Evolutionary conservation across 1,284 basidiomycete species (phyloP).

Genomic region (Athelia sp.): DNA sequence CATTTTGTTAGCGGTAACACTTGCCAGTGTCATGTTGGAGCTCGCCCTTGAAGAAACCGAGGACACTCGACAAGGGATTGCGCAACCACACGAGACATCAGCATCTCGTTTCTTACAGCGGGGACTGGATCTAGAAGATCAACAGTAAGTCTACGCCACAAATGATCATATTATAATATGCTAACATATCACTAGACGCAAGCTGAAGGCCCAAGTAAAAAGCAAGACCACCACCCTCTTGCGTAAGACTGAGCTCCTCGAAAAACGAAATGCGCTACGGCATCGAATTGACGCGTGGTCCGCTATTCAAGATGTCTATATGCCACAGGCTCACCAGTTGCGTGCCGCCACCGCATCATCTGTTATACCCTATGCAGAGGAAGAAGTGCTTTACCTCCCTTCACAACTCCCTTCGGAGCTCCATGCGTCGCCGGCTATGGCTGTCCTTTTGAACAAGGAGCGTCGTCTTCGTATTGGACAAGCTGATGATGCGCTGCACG

Average conservation of each 20-base stretch:
- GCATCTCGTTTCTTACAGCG: slow-evolving; percentile 6
- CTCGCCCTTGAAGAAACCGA: slow-evolving; percentile 11
- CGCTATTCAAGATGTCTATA: slow-evolving; percentile 7
- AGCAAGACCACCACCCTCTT: not conserved
- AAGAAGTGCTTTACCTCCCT: slow-evolving; percentile 1
- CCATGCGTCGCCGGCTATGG: not conserved
- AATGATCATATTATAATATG: not conserved
- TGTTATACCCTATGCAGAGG: not conserved
- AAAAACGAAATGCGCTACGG: slow-evolving; percentile 3
- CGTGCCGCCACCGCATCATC: not conserved
- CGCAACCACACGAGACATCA: slow-evolving; percentile 3
- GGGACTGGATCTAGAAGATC: slow-evolving; percentile 12
- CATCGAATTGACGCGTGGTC: slow-evolving; percentile 3
- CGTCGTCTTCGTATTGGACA: slow-evolving; percentile 5
- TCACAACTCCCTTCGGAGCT: not conserved
- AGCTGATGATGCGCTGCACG: slow-evolving; percentile 2
- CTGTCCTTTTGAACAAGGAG: slow-evolving; percentile 6
- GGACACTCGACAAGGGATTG: not conserved
- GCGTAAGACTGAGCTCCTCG: not conserved
- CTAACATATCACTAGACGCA: not conserved
- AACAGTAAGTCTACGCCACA: slow-evolving; percentile 9
- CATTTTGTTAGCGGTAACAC: slow-evolving; percentile 1
- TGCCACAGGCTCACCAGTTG: slow-evolving; percentile 2
- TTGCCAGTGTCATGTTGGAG: slow-evolving; percentile 8
- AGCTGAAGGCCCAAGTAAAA: not conserved